Evolutionary conservation across 352 stramenopile species (phyloP).

Genomic region (Phytophthora constricta): DNA sequence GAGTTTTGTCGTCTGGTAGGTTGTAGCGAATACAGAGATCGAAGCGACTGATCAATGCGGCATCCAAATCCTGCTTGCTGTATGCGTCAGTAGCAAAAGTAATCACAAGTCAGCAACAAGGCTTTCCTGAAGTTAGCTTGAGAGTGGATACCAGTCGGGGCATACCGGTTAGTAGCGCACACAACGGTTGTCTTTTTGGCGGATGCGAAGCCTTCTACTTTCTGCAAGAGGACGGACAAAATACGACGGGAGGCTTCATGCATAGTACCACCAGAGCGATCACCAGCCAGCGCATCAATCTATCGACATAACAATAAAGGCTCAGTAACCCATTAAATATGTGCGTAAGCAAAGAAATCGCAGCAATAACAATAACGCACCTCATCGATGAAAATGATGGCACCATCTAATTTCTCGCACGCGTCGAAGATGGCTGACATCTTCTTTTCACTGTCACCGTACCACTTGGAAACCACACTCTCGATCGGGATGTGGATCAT

Average conservation of each 20-base stretch:
- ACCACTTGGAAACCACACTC: conserved; percentile 95
- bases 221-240: conserved; percentile 92
- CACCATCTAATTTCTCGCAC: conserved; percentile 91
- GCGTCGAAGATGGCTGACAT: conserved; percentile 95
- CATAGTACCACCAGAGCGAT: conserved; percentile 89
- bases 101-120: neutral
- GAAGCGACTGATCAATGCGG: conserved; percentile 93
- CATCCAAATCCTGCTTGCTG: conserved; percentile 94
- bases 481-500: conserved; percentile 96
- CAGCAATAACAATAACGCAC: conserved; percentile 32
- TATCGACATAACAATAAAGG: conserved; percentile 24
- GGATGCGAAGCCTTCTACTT: conserved; percentile 93
- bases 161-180: conserved; percentile 90
- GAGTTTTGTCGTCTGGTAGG: conserved; percentile 84
- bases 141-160: too few species aligned
- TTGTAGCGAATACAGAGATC: conserved; percentile 93
- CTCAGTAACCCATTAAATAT: too few species aligned
- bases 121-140: neutral
- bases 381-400: conserved; percentile 96
- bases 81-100: conserved; percentile 1
- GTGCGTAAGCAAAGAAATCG: neutral
- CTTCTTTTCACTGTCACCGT: conserved; percentile 95
- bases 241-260: conserved; percentile 93
- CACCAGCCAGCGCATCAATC: conserved; percentile 92
- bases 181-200: conserved; percentile 93